Conservation (phyloP, 495 filamentous ascomycete species). For the Penicillium steckii region DNA sequence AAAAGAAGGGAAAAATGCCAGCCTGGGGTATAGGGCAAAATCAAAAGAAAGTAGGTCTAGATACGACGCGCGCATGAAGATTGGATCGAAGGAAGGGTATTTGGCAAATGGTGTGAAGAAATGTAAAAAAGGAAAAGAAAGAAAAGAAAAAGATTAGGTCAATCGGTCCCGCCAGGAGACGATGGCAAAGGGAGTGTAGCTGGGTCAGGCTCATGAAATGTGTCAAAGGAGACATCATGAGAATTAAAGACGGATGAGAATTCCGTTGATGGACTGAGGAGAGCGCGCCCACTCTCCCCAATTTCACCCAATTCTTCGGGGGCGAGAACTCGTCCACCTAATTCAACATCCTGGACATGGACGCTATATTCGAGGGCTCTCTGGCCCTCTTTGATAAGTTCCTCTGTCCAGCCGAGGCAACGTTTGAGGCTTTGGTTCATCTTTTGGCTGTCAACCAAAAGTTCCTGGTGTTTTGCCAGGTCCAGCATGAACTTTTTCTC, state of each 20-base stretch:
- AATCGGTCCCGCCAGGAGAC: slow-evolving; percentile 28
- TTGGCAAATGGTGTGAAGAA: slow-evolving; percentile 17
- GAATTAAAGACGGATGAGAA: slow-evolving; percentile 7
- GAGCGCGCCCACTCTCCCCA: slow-evolving; percentile 35
- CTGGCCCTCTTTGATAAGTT: slow-evolving; percentile 82
- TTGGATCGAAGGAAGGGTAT: slow-evolving; percentile 22
- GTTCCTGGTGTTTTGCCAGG: slow-evolving; percentile 81
- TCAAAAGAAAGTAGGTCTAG: slow-evolving; percentile 6
- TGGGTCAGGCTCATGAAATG: slow-evolving; percentile 6
- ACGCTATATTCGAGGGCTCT: slow-evolving; percentile 83
- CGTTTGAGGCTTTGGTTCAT: slow-evolving; percentile 91
- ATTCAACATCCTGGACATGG: slow-evolving; percentile 69
- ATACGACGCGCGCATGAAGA: background rate
- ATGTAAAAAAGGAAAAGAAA: background rate
- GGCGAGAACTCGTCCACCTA: slow-evolving; percentile 77
- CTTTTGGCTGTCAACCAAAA: slow-evolving; percentile 84
- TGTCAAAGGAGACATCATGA: slow-evolving; percentile 5
- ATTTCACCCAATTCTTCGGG: slow-evolving; percentile 62
- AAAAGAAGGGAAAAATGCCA: slow-evolving; percentile 8
- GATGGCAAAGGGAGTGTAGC: slow-evolving; percentile 18
- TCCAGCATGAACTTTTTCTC: slow-evolving; percentile 79
- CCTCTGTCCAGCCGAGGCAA: slow-evolving; percentile 83
- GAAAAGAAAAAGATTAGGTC: slow-evolving; percentile 6
- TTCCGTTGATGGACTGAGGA: slow-evolving; percentile 33
- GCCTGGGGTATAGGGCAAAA: slow-evolving; percentile 8